Base-by-base conservation (phyloP, 768 basidiomycete genomes). In the Panellus pusillus region DNA sequence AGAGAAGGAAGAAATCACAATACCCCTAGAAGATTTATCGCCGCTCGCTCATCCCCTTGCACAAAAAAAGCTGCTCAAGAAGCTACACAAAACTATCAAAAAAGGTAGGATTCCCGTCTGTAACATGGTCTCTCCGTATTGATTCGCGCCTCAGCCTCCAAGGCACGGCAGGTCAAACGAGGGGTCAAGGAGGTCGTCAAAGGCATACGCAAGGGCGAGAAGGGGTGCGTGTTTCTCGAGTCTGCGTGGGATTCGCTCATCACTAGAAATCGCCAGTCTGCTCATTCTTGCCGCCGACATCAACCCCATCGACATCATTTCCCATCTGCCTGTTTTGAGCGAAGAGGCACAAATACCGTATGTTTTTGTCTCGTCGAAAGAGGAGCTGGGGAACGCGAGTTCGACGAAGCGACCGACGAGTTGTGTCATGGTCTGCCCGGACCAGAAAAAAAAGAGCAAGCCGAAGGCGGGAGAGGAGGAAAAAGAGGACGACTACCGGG, bases 141-240 rank as follows among this genome's bases (percentile, higher is more conserved):
- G 46, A 61, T 40, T 27, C 39, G 41, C 18, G 18, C 40, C 44
- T 24, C 63, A 96, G 93, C 97, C 15, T 94, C 95, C 20, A 97
- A 96, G 70, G 86, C 85, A 37, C 84, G 96, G 55, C 94, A 97
- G 70, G 88, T 98, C 29, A 98, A 97, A 76, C 84, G 97, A 41
- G 97, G 97, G 37, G 96, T 99, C 44, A 98, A 98, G 72, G 97
- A 99, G 71, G 92, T 99, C 31, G 93, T 97, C 40, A 99, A 99
- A 71, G 93, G 93, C 3, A 89, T 99, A 38, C 82, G 95, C 49
- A 99, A 99, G 68, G 95, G 95, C 54, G 96, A 98, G 70, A 93
- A 91, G 77, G 97, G 97, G 93, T 87, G 63, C 55, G 87, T 75
- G 15, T 40, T 39, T 37, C 11, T 8, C 20, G 2, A 19, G 14